phyloP scores from a whole-genome alignment of 495 filamentous ascomycete genomes.

The Xylaria curta region DNA sequence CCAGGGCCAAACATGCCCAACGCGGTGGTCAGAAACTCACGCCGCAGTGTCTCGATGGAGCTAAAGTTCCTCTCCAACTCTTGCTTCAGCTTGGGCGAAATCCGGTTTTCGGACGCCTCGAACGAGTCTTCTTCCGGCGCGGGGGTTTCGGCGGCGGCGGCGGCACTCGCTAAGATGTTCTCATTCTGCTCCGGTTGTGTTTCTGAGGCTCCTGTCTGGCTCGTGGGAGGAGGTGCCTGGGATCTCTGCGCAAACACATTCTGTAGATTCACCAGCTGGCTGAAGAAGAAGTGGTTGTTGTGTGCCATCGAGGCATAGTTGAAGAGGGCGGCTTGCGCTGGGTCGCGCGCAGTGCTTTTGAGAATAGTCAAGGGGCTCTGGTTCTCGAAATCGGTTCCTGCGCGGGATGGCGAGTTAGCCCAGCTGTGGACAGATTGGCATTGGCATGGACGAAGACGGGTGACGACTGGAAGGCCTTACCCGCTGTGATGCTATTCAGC shows the following conservation, averaged over 20 bases:
- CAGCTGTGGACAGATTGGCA: background rate
- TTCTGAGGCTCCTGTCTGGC: background rate
- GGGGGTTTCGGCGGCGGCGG: background rate
- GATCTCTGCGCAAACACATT: constrained; percentile 35
- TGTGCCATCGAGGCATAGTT: constrained; percentile 95
- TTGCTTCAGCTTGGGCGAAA: constrained; percentile 39
- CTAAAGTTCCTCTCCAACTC: constrained; percentile 71
- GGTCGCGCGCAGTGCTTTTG: constrained; percentile 77
- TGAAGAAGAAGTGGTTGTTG: constrained; percentile 98
- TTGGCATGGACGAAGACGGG: background rate
- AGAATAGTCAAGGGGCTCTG: constrained; percentile 68
- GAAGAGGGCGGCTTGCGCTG: constrained; percentile 78
- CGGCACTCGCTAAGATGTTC: background rate
- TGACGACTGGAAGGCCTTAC: constrained; percentile 54
- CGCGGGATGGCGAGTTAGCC: constrained; percentile 14
- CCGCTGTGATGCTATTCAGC: constrained; percentile 74
- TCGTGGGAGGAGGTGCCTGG: background rate
- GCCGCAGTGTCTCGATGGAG: constrained; percentile 78
- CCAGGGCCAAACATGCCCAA: constrained; percentile 93
- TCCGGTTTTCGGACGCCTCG: constrained; percentile 29
- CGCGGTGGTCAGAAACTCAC: constrained; percentile 81
- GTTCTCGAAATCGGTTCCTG: constrained; percentile 65
- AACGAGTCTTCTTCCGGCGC: constrained; percentile 7
- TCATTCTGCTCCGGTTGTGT: background rate
- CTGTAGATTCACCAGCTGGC: constrained; percentile 60